A percentile compares a stretch with the other conserved stretches of the same genome.
These are phyloP conservation scores for Metschnikowia kunwiensis DNA, from an alignment of 805 yeast genomes.

Conservation along the genomic window DNA sequence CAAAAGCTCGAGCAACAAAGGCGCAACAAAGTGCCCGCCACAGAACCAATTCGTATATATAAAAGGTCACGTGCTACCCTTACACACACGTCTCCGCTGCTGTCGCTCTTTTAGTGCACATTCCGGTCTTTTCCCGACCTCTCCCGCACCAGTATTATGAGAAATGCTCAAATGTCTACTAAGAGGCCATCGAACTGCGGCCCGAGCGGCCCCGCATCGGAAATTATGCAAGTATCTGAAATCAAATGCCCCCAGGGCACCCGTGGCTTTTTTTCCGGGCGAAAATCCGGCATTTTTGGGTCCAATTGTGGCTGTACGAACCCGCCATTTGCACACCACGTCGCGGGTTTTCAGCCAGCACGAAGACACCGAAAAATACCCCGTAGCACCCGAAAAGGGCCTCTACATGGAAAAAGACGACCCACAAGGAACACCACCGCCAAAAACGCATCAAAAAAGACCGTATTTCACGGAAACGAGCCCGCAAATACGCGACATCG, in stretches of 20 bases:
- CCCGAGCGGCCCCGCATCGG: background rate
- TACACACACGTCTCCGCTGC: too few relatives aligned
- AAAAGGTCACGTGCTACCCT: too few relatives aligned
- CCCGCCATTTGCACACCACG: background rate
- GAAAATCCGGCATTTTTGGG: background rate
- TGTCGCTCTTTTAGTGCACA: too few relatives aligned
- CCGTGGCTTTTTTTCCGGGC: background rate
- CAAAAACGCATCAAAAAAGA: background rate
- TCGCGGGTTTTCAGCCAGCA: background rate
- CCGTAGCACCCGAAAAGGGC: background rate
- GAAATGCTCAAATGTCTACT: constrained; percentile 9
- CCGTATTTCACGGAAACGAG: constrained; percentile 4
- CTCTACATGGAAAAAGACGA: background rate
- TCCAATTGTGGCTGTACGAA: background rate
- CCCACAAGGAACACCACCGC: background rate
- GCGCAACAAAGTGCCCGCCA: too few relatives aligned
- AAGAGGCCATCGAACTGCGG: constrained; percentile 1
- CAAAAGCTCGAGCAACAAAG: too few relatives aligned
- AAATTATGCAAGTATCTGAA: background rate
- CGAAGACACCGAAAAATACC: background rate
- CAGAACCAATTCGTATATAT: too few relatives aligned
- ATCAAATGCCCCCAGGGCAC: background rate
- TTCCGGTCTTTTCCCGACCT: too few relatives aligned
- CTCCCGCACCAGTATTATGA: background rate
- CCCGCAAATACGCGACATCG: constrained; percentile 12